A percentile compares a stretch with the other conserved stretches of the same genome.
These are phyloP conservation scores for Rostrohypoxylon terebratum DNA, from an alignment of 495 filamentous ascomycete genomes.

Conservation along the genomic window DNA sequence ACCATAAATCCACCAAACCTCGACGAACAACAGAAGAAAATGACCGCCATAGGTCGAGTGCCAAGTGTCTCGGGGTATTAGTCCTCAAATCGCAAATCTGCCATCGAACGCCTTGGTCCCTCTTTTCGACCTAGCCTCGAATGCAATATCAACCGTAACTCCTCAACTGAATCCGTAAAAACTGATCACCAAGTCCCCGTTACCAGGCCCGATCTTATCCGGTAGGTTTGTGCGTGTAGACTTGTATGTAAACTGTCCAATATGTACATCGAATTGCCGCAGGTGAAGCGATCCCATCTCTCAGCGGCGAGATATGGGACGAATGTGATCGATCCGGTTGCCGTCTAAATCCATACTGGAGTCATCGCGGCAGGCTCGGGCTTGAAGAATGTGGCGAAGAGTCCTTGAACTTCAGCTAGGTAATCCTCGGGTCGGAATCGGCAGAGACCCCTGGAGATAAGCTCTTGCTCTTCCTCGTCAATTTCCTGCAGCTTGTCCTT, in stretches of 20 bases:
- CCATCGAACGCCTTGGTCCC: slow-evolving; percentile 45
- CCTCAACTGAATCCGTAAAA: slow-evolving; percentile 39
- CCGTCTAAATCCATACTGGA: slow-evolving; percentile 49
- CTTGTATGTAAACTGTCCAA: slow-evolving; percentile 40
- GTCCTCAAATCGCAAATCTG: slow-evolving; percentile 35
- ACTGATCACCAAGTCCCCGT: slow-evolving; percentile 35
- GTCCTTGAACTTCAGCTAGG: slow-evolving; percentile 78
- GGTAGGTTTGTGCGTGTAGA: slow-evolving; percentile 37
- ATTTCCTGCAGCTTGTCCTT: slow-evolving; percentile 70
- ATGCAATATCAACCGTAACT: slow-evolving; percentile 42
- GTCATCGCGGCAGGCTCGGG: slow-evolving; percentile 31
- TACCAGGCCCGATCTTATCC: slow-evolving; percentile 27
- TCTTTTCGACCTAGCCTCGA: slow-evolving; percentile 30
- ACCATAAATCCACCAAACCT: slow-evolving; percentile 4
- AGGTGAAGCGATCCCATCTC: slow-evolving; percentile 1
- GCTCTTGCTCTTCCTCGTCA: slow-evolving; percentile 76
- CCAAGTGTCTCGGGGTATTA: slow-evolving; percentile 40
- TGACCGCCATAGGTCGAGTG: slow-evolving; percentile 34
- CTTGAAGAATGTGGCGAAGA: slow-evolving; percentile 64
- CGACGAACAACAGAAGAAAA: slow-evolving; percentile 41
- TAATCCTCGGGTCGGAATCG: slow-evolving; percentile 88
- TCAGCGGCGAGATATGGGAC: slow-evolving; percentile 30
- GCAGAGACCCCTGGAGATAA: slow-evolving; percentile 73
- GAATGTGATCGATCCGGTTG: not conserved
- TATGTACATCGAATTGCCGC: slow-evolving; percentile 52